These are phyloP conservation scores for Trypanosomatidae sp. DNA, from an alignment of 208 protist genomes.

Conservation along the genomic window DNA sequence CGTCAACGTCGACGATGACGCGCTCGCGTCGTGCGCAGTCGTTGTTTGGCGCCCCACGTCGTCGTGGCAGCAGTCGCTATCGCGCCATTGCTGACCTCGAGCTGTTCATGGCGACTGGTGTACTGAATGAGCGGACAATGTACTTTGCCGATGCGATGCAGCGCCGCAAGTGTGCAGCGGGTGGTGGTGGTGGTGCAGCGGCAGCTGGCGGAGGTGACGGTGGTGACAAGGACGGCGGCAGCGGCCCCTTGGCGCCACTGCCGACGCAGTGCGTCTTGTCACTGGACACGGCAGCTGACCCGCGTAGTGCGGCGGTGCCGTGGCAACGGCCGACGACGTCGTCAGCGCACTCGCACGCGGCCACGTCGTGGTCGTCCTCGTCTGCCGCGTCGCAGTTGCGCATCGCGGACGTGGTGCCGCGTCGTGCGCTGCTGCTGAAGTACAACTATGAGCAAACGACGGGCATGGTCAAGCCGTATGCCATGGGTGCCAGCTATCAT, in stretches of 20 bases:
- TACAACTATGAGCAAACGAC: constrained; percentile 8
- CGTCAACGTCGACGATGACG: no score
- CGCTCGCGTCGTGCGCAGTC: not conserved
- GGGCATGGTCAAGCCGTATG: constrained; percentile 31
- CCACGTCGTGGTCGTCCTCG: no score
- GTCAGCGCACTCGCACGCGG: no score
- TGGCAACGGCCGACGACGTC: no score
- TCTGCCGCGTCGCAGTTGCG: no score
- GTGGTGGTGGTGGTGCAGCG: no score
- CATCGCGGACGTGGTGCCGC: constrained; percentile 1
- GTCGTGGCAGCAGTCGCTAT: no score
- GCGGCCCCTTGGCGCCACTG: not conserved
- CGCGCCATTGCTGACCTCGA: constrained; percentile 17
- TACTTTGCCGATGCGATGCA: constrained; percentile 25
- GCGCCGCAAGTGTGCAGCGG: constrained; percentile 4
- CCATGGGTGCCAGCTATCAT: no score
- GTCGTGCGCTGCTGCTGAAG: constrained; percentile 2
- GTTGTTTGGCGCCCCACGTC: not conserved
- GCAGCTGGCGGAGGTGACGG: not conserved
- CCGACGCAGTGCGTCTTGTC: no score
- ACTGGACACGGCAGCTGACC: no score
- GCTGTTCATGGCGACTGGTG: constrained; percentile 3
- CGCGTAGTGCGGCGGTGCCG: no score
- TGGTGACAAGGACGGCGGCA: not conserved
- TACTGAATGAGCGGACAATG: constrained; percentile 2